Percentiles rank a stretch among this genome's conserved stretches.
phyloP scores from a whole-genome alignment of 2,329 filamentous ascomycete species.

The Xenosphaeropsis pyriputrescens region DNA sequence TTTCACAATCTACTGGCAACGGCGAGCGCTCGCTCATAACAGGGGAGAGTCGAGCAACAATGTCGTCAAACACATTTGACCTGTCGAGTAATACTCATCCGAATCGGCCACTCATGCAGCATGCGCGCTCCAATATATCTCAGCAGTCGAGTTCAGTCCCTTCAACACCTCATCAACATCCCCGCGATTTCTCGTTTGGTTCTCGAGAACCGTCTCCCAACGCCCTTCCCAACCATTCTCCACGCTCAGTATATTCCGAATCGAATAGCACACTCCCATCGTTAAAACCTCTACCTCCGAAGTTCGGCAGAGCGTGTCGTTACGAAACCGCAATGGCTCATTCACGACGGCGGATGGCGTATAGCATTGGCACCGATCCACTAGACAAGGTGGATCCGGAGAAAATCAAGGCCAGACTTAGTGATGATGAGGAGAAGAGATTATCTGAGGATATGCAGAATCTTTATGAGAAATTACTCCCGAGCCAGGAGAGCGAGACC shows the following conservation, averaged over 20 bases:
- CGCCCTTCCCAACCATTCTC: slow-evolving; percentile 65
- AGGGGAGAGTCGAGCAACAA: slow-evolving; percentile 29
- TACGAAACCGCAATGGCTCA: slow-evolving; percentile 79
- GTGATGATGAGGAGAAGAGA: slow-evolving; percentile 57
- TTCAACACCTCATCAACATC: slow-evolving; percentile 81
- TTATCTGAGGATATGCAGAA: slow-evolving; percentile 73
- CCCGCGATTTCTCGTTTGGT: slow-evolving; percentile 66
- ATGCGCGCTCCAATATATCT: slow-evolving; percentile 30
- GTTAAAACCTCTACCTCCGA: slow-evolving; percentile 46
- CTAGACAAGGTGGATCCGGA: slow-evolving; percentile 57
- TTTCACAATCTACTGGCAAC: slow-evolving; percentile 39
- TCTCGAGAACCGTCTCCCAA: slow-evolving; percentile 73
- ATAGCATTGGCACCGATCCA: slow-evolving; percentile 71
- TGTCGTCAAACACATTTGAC: slow-evolving; percentile 18
- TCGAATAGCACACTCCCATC: slow-evolving; percentile 62
- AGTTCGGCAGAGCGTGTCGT: slow-evolving; percentile 49
- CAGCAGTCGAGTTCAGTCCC: slow-evolving; percentile 81
- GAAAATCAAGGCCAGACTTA: slow-evolving; percentile 57
- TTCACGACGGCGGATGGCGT: slow-evolving; percentile 77
- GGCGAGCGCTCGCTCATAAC: slow-evolving; percentile 46
- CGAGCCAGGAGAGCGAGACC: slow-evolving; percentile 63
- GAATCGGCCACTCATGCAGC: slow-evolving; percentile 20
- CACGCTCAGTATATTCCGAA: slow-evolving; percentile 81
- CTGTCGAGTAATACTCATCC: slow-evolving; percentile 12
- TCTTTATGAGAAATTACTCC: slow-evolving; percentile 73